phyloP scores from a whole-genome alignment of 805 yeast species.

The Hanseniaspora thailandica region DNA sequence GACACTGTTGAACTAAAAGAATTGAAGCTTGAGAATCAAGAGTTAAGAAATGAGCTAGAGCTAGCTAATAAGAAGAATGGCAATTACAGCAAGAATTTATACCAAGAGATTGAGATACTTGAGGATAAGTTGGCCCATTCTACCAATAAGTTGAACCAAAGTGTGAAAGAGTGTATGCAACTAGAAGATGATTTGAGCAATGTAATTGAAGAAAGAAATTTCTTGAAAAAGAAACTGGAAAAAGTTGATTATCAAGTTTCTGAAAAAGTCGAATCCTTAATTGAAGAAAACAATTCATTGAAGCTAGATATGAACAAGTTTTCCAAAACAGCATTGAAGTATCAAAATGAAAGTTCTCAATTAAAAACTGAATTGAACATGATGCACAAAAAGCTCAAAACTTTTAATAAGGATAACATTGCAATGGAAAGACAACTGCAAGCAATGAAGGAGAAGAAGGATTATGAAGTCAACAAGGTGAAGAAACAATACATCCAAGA shows the following conservation, averaged over 20 bases:
- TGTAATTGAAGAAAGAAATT: constrained; percentile 16
- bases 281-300: constrained; percentile 22
- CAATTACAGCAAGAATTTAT: neutral
- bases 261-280: neutral
- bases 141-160: neutral
- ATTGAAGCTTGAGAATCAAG: neutral
- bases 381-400: neutral
- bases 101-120: neutral
- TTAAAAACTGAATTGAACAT: constrained; percentile 17
- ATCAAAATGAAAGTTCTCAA: constrained; percentile 21
- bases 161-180: neutral
- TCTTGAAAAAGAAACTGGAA: constrained; percentile 16
- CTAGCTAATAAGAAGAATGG: neutral
- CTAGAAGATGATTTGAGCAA: constrained; percentile 16
- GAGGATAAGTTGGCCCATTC: neutral
- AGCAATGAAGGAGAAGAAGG: constrained; percentile 11
- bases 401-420: neutral
- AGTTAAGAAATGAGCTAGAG: neutral
- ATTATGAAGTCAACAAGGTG: constrained; percentile 20
- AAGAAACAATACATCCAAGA: constrained; percentile 21
- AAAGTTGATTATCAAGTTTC: constrained; percentile 11
- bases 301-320: constrained; percentile 25
- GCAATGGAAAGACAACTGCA: constrained; percentile 11
- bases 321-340: constrained; percentile 26
- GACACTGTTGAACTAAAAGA: neutral